These are phyloP conservation scores for Glaciozyma martinii DNA, from an alignment of 768 basidiomycete species.

Conservation along the genomic window DNA sequence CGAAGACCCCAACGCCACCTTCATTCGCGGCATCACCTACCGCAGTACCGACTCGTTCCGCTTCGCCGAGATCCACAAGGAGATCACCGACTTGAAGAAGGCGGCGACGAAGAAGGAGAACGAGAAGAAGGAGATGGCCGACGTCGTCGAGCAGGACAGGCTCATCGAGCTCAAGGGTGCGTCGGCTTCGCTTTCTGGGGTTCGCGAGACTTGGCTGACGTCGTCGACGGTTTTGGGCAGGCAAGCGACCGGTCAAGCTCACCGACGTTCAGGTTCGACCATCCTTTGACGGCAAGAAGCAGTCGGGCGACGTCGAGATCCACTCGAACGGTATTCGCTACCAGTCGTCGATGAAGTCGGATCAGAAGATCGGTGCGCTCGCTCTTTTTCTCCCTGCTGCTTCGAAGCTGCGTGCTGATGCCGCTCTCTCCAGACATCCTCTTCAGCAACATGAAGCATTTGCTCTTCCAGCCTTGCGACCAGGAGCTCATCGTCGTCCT, in stretches of 20 bases:
- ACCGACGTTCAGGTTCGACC: slow-evolving; percentile 89
- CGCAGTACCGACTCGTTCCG: slow-evolving; percentile 82
- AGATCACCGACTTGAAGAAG: slow-evolving; percentile 92
- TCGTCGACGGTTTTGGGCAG: slow-evolving; percentile 30
- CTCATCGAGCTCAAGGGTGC: slow-evolving; percentile 75
- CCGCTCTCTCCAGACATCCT: slow-evolving; percentile 58
- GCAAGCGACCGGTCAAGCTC: slow-evolving; percentile 68
- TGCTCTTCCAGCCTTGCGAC: slow-evolving; percentile 98
- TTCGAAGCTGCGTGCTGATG: background rate
- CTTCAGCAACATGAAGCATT: slow-evolving; percentile 94
- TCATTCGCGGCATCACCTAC: slow-evolving; percentile 89
- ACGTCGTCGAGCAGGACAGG: slow-evolving; percentile 89
- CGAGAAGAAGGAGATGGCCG: slow-evolving; percentile 96
- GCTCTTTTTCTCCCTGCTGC: background rate
- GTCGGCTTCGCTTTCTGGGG: background rate
- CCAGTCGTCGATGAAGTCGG: slow-evolving; percentile 67
- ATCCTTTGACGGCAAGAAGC: slow-evolving; percentile 83
- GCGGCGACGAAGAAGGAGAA: slow-evolving; percentile 94
- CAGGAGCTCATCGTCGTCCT: slow-evolving; percentile 88
- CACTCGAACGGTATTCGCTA: slow-evolving; percentile 96
- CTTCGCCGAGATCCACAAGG: slow-evolving; percentile 77
- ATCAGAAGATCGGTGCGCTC: slow-evolving; percentile 73
- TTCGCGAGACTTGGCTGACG: background rate
- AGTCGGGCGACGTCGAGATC: slow-evolving; percentile 96
- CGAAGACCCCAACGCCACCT: slow-evolving; percentile 91